Conservation (phyloP, 2,329 filamentous ascomycete genomes). For the Trichoderma sp. region DNA sequence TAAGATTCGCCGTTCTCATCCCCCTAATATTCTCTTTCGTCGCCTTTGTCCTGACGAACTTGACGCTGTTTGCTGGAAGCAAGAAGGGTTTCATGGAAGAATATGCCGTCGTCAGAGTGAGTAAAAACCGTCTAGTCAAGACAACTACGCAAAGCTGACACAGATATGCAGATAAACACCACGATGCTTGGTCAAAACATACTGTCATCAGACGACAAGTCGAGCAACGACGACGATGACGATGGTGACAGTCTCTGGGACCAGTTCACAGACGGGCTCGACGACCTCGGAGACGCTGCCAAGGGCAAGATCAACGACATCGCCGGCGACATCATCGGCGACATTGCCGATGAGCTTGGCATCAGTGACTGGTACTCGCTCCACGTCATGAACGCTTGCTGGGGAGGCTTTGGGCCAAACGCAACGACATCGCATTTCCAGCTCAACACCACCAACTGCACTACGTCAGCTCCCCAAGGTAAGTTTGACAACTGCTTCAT, state of each 20-base stretch:
- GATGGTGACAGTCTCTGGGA: constrained; percentile 30
- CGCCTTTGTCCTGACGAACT: constrained; percentile 39
- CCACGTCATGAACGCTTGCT: constrained; percentile 48
- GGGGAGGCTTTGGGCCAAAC: constrained; percentile 47
- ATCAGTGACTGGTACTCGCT: constrained; percentile 53
- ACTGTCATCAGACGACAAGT: constrained; percentile 26
- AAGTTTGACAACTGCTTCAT: not conserved
- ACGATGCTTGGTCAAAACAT: constrained; percentile 40
- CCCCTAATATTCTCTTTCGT: constrained; percentile 39
- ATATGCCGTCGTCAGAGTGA: constrained; percentile 41
- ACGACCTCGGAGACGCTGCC: constrained; percentile 36
- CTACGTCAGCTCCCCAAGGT: constrained; percentile 40
- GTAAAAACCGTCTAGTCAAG: too few relatives aligned
- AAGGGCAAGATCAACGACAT: constrained; percentile 41
- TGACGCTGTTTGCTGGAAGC: constrained; percentile 42
- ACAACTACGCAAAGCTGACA: not conserved
- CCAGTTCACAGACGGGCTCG: constrained; percentile 31
- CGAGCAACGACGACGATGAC: constrained; percentile 28
- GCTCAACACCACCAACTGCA: constrained; percentile 48
- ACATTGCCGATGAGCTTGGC: constrained; percentile 43
- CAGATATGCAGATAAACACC: constrained; percentile 35
- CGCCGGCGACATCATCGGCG: constrained; percentile 40
- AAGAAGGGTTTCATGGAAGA: constrained; percentile 44
- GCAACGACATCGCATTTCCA: constrained; percentile 37
- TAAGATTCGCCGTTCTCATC: constrained; percentile 34